Conservation (phyloP, 257 asterid genomes). For the Osmanthus fragrans region DNA sequence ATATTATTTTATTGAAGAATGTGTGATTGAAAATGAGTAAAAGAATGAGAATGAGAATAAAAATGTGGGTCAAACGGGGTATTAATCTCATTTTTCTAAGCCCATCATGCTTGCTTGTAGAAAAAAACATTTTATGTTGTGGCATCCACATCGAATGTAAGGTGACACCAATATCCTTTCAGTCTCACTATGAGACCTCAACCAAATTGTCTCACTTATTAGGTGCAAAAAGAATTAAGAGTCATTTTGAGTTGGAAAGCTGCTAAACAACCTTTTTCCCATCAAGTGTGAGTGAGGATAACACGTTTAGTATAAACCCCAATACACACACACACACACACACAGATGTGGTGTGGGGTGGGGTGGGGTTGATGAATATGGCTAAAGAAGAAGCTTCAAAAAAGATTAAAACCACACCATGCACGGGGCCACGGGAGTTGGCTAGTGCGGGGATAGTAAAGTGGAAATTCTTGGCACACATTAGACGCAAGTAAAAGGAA, state of each 20-base stretch:
- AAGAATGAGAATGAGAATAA: too few relatives aligned
- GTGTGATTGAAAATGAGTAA: too few relatives aligned
- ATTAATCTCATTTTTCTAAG: neutral
- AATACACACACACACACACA: too few relatives aligned
- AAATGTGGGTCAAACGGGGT: too few relatives aligned
- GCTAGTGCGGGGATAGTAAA: neutral
- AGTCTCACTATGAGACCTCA: neutral
- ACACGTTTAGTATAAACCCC: slow-evolving; percentile 34
- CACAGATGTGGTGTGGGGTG: too few relatives aligned
- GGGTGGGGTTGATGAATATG: neutral
- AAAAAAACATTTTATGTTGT: neutral
- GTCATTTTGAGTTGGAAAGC: slow-evolving; percentile 35
- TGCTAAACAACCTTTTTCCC: slow-evolving; percentile 6
- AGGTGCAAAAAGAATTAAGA: slow-evolving; percentile 5
- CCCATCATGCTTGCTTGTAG: neutral
- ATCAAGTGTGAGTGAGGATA: slow-evolving; percentile 1
- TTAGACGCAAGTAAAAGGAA: slow-evolving; percentile 33
- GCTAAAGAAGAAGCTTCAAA: slow-evolving; percentile 31
- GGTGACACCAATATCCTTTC: neutral
- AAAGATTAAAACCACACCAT: slow-evolving; percentile 9
- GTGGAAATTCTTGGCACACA: slow-evolving; percentile 46
- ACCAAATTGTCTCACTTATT: neutral
- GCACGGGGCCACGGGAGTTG: slow-evolving; percentile 2
- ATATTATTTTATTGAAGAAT: too few relatives aligned
- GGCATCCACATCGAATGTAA: neutral